Evolutionary conservation across 805 yeast genomes (phyloP), one percentile per base, ranked within the genome.

Genomic region (Starmerella tilneyi): DNA sequence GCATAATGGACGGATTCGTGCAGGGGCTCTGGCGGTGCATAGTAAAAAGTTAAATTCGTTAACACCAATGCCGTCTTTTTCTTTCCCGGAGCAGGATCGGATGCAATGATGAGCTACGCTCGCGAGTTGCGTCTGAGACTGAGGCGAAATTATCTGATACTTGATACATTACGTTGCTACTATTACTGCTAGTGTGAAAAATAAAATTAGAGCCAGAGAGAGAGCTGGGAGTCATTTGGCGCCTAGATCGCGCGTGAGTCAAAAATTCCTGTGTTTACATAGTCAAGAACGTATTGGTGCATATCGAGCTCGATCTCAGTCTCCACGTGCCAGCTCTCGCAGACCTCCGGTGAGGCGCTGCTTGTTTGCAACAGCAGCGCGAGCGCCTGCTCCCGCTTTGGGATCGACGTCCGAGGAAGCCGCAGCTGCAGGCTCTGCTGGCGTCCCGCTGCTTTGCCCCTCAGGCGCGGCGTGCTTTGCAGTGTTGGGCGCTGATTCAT

Each of bases 321-420:
- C 13, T 16, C 27, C 6, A 29, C 29, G 44, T 49, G 46, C 53
- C 53, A 49, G 26, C 30, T 19, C 27, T 43, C 29, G 15, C 22
- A n/a, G 20, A 36, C 27, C 11, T 45, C 33, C 5, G 24, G 38
- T 9, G 21, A 9, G 6, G 27, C 21, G 17, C 27, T 29, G 40
- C 50, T 38, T 9, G 50, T 41, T 31, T 48, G 53, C 24, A 50
- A 45, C 13, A 47, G 32, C 33, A 49, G 39, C 5, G 53, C 50
- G 26, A 49, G 31, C 3, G 28, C 46, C 40, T 44, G 50, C 23
- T 49, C 53, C 20, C 28, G 12, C 12, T 11, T 9, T 5, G 45
- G 38, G 4, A 49, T 38, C 5, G 44, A 31, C 22, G 23, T n/a
- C 8, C 51, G 50, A 2, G 53, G 53, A 32, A 49, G 33, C 31